Evolutionary conservation across 768 basidiomycete genomes (phyloP).

Genomic region (Agaricus blazei): DNA sequence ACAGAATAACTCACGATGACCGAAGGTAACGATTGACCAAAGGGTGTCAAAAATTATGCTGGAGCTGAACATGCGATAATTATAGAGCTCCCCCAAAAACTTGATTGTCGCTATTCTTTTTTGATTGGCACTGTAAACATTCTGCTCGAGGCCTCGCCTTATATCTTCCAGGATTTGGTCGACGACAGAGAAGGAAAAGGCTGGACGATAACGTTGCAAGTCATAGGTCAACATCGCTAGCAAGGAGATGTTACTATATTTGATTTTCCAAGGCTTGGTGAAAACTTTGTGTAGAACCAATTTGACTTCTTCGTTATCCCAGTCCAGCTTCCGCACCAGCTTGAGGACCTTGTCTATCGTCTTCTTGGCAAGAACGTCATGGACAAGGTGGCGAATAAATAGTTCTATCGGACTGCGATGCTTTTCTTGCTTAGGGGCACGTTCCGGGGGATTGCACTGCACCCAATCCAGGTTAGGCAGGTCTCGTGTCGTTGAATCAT

Average conservation of each 20-base stretch:
- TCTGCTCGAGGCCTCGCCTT: constrained; percentile 86
- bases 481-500: background rate
- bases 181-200: constrained; percentile 82
- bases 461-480: background rate
- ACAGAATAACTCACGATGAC: constrained; percentile 71
- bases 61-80: constrained; percentile 88
- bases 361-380: constrained; percentile 87
- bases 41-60: constrained; percentile 88
- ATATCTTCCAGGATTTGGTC: constrained; percentile 96
- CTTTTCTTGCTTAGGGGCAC: constrained; percentile 81
- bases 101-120: constrained; percentile 87
- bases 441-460: constrained; percentile 96
- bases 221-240: constrained; percentile 95
- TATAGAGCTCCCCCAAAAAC: constrained; percentile 96
- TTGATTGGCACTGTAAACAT: constrained; percentile 93
- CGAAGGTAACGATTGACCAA: constrained; percentile 94
- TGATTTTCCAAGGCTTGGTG: constrained; percentile 98
- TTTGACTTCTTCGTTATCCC: constrained; percentile 72
- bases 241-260: constrained; percentile 82
- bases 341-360: constrained; percentile 96
- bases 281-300: constrained; percentile 81
- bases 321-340: constrained; percentile 88
- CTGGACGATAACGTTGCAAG: constrained; percentile 86
- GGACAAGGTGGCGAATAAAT: constrained; percentile 95
- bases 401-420: constrained; percentile 80